phyloP scores from a whole-genome alignment of 129 eudicot genomes.

The Kitagawia praeruptora region DNA sequence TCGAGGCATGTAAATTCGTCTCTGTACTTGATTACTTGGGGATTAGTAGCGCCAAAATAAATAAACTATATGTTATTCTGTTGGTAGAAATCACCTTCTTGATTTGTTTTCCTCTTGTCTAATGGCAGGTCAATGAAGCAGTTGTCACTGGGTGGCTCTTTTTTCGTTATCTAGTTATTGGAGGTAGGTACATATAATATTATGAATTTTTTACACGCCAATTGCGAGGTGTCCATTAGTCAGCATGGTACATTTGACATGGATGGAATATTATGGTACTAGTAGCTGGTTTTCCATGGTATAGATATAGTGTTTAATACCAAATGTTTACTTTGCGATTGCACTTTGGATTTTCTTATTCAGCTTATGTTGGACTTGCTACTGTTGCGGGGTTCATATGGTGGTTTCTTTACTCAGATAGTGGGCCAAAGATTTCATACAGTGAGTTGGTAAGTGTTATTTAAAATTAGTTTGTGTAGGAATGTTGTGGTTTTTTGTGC shows the following conservation, averaged over 20 bases:
- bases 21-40: not conserved
- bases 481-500: not conserved
- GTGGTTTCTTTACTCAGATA: slow-evolving; percentile 91
- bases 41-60: not conserved
- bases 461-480: not conserved
- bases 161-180: slow-evolving; percentile 93
- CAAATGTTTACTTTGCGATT: not conserved
- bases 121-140: slow-evolving; percentile 85
- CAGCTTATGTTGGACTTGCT: slow-evolving; percentile 99
- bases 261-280: not conserved
- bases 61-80: not conserved
- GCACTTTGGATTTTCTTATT: slow-evolving; percentile 15
- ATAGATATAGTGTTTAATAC: not conserved
- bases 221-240: not conserved
- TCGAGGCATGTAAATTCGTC: not conserved
- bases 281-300: not conserved
- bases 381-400: slow-evolving; percentile 97
- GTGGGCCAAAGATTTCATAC: slow-evolving; percentile 84
- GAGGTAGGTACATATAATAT: slow-evolving; percentile 52
- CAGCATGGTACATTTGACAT: not conserved
- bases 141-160: slow-evolving; percentile 97
- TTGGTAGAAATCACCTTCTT: not conserved
- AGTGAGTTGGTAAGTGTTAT: slow-evolving; percentile 59
- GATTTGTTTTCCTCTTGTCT: slow-evolving; percentile 5
- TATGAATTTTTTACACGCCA: not conserved